phyloP scores from a whole-genome alignment of 768 basidiomycete species.

The Lactifluus hygrophoroides region DNA sequence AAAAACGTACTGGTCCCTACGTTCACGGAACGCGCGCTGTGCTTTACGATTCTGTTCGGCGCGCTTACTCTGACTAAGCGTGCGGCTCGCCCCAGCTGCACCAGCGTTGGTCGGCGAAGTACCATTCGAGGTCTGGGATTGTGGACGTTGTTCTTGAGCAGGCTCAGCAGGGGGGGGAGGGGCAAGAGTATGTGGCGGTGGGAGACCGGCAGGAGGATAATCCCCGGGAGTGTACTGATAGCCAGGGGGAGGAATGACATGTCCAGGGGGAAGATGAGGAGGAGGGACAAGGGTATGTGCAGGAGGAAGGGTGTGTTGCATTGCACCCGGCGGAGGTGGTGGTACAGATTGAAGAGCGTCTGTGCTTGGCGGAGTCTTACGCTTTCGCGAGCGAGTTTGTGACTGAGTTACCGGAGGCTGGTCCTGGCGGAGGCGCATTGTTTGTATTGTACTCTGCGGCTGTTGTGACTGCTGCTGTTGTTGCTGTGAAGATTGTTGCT shows the following conservation, averaged over 20 bases:
- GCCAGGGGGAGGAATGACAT: constrained; percentile 25
- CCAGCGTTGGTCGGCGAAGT: background rate
- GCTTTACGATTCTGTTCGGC: constrained; percentile 95
- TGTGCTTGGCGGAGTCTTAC: constrained; percentile 52
- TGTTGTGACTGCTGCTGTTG: constrained; percentile 20
- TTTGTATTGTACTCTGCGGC: constrained; percentile 23
- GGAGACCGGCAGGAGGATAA: constrained; percentile 12
- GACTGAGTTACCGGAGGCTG: constrained; percentile 31
- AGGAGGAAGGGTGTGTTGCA: constrained; percentile 25
- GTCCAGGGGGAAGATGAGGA: constrained; percentile 19
- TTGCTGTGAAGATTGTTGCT: constrained; percentile 18
- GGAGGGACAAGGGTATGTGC: constrained; percentile 24
- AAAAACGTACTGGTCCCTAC: constrained; percentile 71
- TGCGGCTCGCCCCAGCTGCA: constrained; percentile 33
- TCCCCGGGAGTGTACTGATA: constrained; percentile 28
- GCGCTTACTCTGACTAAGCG: constrained; percentile 72
- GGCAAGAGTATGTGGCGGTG: constrained; percentile 13
- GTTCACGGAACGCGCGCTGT: constrained; percentile 84
- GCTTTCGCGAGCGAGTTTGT: constrained; percentile 48
- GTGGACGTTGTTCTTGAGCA: constrained; percentile 14
- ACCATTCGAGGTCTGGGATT: constrained; percentile 15
- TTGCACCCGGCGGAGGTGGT: constrained; percentile 33
- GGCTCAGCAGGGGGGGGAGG: constrained; percentile 4
- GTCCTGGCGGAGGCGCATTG: constrained; percentile 62
- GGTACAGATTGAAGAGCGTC: constrained; percentile 28